Base-by-base conservation (phyloP, 169 alveolate species). In the Plasmodium coatneyi region DNA sequence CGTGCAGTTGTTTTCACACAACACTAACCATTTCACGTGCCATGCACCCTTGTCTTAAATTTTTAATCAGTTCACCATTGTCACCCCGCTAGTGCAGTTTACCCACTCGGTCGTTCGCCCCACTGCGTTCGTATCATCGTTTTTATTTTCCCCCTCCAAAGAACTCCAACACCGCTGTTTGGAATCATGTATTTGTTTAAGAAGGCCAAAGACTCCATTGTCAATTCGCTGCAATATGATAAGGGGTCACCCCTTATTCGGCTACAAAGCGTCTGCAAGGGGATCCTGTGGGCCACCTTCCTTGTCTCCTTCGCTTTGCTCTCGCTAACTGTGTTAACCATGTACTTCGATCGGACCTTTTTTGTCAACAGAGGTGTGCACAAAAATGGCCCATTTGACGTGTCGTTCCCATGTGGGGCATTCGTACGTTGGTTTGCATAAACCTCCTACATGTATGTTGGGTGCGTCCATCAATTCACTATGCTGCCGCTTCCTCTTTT, bases 201-300 rank as follows among this genome's bases (percentile, higher is more conserved):
- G 76, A 84, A 84, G 22, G 93, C 93, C 22, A 84, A 84, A 84
- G 93, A 84, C 32, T 84, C 93, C 1, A 49, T 84, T 74, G 79
- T 84, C 22, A 84, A 72, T 19, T 74, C 86, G 16, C 66, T 84
- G 34, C 93, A 84, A 34, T 74, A 76, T 36, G 93, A 84, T 43
- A 84, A 72, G 30, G 39, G 80, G 2, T 84, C 93, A 1, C 93
- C 93, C 10, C 60, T 84, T 30, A 76, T 84, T 19, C 76, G 66
- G 80, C 43, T 84, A 19, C 76, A 46, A 22, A 34, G 60, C 60
- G 30, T 84, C 60, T 84, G 80, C 19, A 84, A 84, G 52, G 56
- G 79, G 41, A 72, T 84, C 71, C 93, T 84, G 16, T 54, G 71
- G 60, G 22, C 36, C 66, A 72, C 92, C 3, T 84, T 84, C 54